These are phyloP conservation scores for Violaceomyces palustris DNA, from an alignment of 1,284 basidiomycete species.

Conservation along the genomic window DNA sequence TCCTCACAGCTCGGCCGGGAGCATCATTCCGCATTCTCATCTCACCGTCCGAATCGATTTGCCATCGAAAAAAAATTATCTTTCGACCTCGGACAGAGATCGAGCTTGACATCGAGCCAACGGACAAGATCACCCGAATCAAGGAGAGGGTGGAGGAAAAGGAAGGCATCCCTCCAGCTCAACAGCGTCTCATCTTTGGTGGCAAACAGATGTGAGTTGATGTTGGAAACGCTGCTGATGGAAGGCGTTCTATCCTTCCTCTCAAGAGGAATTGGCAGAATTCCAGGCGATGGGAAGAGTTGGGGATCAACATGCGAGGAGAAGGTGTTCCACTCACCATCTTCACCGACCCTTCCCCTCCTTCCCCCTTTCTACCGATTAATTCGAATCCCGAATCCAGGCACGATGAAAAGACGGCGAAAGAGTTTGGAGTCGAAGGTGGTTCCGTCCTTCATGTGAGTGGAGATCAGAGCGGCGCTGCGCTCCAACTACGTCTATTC, in stretches of 20 bases:
- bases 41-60: too few species aligned
- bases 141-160: constrained; percentile 99
- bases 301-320: not conserved
- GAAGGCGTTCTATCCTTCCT: not conserved
- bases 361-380: not conserved
- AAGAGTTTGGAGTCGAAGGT: constrained; percentile 50
- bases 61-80: too few species aligned
- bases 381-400: constrained; percentile 8
- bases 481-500: not conserved
- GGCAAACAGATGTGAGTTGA: constrained; percentile 88
- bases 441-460: constrained; percentile 52
- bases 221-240: too few species aligned
- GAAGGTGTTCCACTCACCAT: not conserved
- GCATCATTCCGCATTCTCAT: too few species aligned
- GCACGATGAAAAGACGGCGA: constrained; percentile 53
- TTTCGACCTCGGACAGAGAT: constrained; percentile 70
- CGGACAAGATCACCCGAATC: constrained; percentile 89
- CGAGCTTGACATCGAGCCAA: constrained; percentile 89
- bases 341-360: not conserved
- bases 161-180: constrained; percentile 92
- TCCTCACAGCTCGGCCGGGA: too few species aligned
- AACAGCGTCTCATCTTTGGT: constrained; percentile 89
- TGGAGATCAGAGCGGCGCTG: constrained; percentile 4
- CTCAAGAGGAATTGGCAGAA: not conserved
- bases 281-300: not conserved